A percentile compares a stretch with the other conserved stretches of the same genome.
phyloP scores from a whole-genome alignment of 148 eudicot species.

The Oxyria digyna region DNA sequence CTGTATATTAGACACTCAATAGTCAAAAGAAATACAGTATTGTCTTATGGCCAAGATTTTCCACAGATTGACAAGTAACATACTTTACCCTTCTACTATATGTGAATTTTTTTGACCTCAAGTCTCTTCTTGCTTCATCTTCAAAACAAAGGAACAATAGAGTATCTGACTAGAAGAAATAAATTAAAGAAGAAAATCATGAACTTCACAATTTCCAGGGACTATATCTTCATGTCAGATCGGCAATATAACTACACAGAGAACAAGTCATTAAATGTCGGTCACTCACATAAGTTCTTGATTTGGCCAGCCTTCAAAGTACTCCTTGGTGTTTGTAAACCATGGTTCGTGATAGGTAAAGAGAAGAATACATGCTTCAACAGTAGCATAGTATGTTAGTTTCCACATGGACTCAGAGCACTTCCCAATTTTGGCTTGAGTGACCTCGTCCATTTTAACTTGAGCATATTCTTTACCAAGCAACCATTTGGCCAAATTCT shows the following conservation, averaged over 20 bases:
- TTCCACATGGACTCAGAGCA: slow-evolving; percentile 95
- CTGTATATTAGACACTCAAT: background rate
- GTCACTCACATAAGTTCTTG: slow-evolving; percentile 70
- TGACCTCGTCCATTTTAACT: slow-evolving; percentile 33
- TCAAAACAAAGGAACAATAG: background rate
- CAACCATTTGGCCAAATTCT: slow-evolving; percentile 66
- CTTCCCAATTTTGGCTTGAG: slow-evolving; percentile 47
- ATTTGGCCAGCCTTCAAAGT: slow-evolving; percentile 74
- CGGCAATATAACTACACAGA: background rate
- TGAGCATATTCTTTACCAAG: slow-evolving; percentile 30
- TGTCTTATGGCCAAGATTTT: background rate
- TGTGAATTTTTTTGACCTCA: background rate
- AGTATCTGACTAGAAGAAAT: background rate
- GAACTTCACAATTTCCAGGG: background rate
- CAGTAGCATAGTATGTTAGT: slow-evolving; percentile 65
- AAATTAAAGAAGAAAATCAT: background rate
- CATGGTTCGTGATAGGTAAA: slow-evolving; percentile 52
- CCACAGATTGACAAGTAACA: background rate
- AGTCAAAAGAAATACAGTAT: background rate
- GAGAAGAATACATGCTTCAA: slow-evolving; percentile 45
- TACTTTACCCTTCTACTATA: background rate
- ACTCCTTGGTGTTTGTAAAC: slow-evolving; percentile 50
- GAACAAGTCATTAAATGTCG: background rate
- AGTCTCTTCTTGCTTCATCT: background rate
- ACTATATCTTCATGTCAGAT: background rate